These are phyloP conservation scores for Pythium monospermum DNA, from an alignment of 352 stramenopile genomes.

Conservation along the genomic window DNA sequence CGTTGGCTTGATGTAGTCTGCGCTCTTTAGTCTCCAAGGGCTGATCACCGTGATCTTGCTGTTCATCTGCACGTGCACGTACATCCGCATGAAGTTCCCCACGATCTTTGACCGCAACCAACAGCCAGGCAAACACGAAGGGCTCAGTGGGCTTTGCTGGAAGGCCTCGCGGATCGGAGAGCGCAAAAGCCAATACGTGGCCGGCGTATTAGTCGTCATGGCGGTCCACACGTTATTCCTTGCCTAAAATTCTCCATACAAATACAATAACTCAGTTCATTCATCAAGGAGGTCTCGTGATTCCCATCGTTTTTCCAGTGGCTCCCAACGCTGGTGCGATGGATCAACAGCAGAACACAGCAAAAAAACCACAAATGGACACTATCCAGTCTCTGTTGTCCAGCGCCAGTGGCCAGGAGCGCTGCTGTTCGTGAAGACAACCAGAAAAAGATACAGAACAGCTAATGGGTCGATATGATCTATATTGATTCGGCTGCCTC, in stretches of 20 bases:
- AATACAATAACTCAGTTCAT: constrained; percentile 18
- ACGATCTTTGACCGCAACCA: constrained; percentile 92
- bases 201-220: constrained; percentile 80
- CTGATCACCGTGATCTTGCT: constrained; percentile 95
- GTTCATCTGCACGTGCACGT: constrained; percentile 97
- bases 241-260: constrained; percentile 25
- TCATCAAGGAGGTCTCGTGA: too few relatives aligned
- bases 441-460: constrained; percentile 5
- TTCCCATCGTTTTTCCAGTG: too few relatives aligned
- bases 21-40: constrained; percentile 96
- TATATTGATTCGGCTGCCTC: constrained; percentile 23
- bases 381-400: too few relatives aligned
- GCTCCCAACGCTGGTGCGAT: too few relatives aligned
- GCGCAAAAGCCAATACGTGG: constrained; percentile 88
- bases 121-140: constrained; percentile 81
- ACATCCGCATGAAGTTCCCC: constrained; percentile 93
- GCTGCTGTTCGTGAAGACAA: too few relatives aligned
- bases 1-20: too few relatives aligned
- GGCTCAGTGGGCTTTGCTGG: constrained; percentile 87
- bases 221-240: constrained; percentile 92
- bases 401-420: too few relatives aligned
- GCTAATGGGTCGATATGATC: too few relatives aligned
- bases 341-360: too few relatives aligned
- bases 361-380: too few relatives aligned
- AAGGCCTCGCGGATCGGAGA: constrained; percentile 91